A percentile compares a stretch with the other conserved stretches of the same genome.
Conservation (phyloP, 1,139 yeast species). For the Sugiyamaella castrensis region DNA sequence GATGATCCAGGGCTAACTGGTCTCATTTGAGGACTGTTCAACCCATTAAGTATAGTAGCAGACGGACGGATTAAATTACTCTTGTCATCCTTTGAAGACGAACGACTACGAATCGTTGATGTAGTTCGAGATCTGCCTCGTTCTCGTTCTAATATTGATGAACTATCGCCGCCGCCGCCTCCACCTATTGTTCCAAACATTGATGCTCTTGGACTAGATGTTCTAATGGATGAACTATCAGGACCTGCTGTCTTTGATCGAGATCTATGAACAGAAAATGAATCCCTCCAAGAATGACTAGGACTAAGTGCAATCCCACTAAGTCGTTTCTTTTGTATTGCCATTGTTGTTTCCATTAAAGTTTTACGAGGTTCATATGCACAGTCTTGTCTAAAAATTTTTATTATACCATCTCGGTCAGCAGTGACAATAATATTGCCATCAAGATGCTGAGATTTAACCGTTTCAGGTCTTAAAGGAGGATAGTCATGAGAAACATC, state of each 20-base stretch:
- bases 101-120: constrained; percentile 12
- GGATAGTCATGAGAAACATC: constrained; percentile 3
- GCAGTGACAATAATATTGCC: constrained; percentile 65
- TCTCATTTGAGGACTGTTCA: constrained; percentile 14
- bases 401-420: constrained; percentile 67
- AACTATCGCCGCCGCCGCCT: constrained; percentile 5
- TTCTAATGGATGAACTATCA: constrained; percentile 18
- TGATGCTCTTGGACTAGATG: constrained; percentile 15
- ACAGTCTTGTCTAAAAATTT: constrained; percentile 78
- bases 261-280: constrained; percentile 21
- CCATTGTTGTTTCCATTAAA: constrained; percentile 20
- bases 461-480: constrained; percentile 13
- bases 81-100: constrained; percentile 14
- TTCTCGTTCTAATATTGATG: constrained; percentile 8
- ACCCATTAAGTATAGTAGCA: constrained; percentile 7
- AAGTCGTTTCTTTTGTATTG: constrained; percentile 23
- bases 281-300: constrained; percentile 25
- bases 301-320: constrained; percentile 27
- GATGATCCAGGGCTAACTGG: constrained; percentile 12
- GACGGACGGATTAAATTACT: constrained; percentile 5
- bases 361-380: constrained; percentile 41
- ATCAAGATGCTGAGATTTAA: constrained; percentile 27
- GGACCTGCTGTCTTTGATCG: constrained; percentile 18
- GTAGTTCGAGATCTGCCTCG: constrained; percentile 15
- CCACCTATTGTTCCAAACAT: constrained; percentile 6